phyloP scores from a whole-genome alignment of 2,329 filamentous ascomycete genomes.

The Talaromyces sp. region DNA sequence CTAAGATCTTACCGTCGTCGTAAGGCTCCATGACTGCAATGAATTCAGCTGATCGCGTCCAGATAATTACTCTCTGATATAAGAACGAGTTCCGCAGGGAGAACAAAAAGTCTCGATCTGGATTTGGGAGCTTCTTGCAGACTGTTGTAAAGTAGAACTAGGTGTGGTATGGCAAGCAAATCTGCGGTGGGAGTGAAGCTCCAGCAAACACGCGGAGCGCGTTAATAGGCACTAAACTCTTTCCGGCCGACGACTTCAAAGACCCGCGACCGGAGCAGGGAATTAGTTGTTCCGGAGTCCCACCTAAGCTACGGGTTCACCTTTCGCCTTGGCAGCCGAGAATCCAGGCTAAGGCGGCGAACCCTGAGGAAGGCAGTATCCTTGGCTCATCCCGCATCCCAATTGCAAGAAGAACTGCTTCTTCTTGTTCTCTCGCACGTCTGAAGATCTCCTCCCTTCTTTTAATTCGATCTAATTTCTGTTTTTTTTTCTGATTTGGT shows the following conservation, averaged over 20 bases:
- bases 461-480: neutral
- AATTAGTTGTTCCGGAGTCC: neutral
- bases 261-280: neutral
- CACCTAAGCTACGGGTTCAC: neutral
- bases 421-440: neutral
- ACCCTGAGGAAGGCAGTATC: neutral
- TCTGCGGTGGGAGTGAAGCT: conserved; percentile 19
- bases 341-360: neutral
- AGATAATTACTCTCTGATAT: neutral
- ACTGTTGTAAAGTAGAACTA: neutral
- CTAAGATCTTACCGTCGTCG: conserved; percentile 30
- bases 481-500: neutral
- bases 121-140: neutral
- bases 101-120: neutral
- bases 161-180: neutral
- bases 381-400: neutral
- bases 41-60: neutral
- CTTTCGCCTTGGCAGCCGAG: neutral
- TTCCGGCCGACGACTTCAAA: neutral
- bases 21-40: conserved; percentile 33
- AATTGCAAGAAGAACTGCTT: neutral
- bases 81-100: too few relatives aligned
- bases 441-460: conserved; percentile 3
- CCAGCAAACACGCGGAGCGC: conserved; percentile 25
- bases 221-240: conserved; percentile 19